Conservation (phyloP, 257 asterid species). For the Jasminum sambac region DNA sequence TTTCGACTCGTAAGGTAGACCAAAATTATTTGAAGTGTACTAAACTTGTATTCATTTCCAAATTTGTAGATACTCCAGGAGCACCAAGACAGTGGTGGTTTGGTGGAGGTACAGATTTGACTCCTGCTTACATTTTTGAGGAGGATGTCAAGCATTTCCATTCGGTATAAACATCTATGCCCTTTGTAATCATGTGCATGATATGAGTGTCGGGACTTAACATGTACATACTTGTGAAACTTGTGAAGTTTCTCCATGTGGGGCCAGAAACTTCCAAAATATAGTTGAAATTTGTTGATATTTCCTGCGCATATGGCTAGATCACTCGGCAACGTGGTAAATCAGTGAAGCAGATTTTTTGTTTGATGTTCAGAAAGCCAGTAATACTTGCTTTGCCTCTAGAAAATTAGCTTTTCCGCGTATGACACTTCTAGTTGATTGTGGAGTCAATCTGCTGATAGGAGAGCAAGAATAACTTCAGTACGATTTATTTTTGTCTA, state of each 20-base stretch:
- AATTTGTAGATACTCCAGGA: constrained; percentile 80
- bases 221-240: background rate
- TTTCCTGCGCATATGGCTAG: background rate
- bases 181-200: constrained; percentile 20
- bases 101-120: constrained; percentile 97
- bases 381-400: background rate
- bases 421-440: background rate
- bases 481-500: background rate
- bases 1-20: constrained; percentile 4
- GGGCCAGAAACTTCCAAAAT: constrained; percentile 10
- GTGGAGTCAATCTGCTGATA: constrained; percentile 1
- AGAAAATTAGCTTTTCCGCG: constrained; percentile 18
- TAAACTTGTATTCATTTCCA: constrained; percentile 25
- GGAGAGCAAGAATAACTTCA: background rate
- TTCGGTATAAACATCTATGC: constrained; percentile 52
- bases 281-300: constrained; percentile 12
- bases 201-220: constrained; percentile 15
- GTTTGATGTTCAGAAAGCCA: constrained; percentile 7
- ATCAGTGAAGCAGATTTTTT: constrained; percentile 4
- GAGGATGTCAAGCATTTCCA: constrained; percentile 97
- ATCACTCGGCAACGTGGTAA: background rate
- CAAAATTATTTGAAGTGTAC: constrained; percentile 5
- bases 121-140: constrained; percentile 95
- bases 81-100: constrained; percentile 99
- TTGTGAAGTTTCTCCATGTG: background rate